Base-by-base conservation (phyloP, 768 basidiomycete genomes). In the Amanita pallidorosea region DNA sequence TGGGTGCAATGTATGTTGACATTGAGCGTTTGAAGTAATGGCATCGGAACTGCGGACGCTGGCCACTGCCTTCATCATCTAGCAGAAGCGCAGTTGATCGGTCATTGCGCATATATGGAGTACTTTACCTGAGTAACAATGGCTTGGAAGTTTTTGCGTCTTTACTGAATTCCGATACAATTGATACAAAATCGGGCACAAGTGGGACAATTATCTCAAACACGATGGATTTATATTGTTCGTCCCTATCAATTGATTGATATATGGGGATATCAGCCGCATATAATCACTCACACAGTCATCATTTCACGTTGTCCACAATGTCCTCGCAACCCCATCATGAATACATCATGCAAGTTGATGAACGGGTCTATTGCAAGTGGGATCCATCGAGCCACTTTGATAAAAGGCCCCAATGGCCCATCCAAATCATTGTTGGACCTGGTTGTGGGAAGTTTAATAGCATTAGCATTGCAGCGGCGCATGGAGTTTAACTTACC, bases 201-300 rank as follows among this genome's bases (percentile, higher is more conserved):
- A 46, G 45, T 1, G 29, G 45, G 27, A 46, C 17, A 33, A 46
- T 46, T 5, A 13, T 20, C 45, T 46, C 45, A 46, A 46, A 46
- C 45, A 46, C 15, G 45, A 46, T 31, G 45, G 31, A 46, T 46
- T 31, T 13, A 20, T 46, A 46, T 46, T 46, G 45, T 25, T 46
- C 6, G n/a, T 46, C 45, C 31, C 45, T 46, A 25, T 46, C 31
- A 15, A 13, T 17, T 17, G 29, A 33, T 46, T 5, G 18, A 23
- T 4, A 46, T 7, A 46, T 45, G 17, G 29, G 3, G 5, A 18
- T n/a, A n/a, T 17, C 1, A 7, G 29, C 8, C 2, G 17, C 25
- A 20, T 33, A 46, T 46, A 46, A 8, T 33, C 17, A 33, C 45
- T 46, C 13, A 46, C 45, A 31, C 33, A 18, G 31, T 33, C 45